phyloP scores from a whole-genome alignment of 176 grass and related monocot genomes.

The Thalia dealbata region DNA sequence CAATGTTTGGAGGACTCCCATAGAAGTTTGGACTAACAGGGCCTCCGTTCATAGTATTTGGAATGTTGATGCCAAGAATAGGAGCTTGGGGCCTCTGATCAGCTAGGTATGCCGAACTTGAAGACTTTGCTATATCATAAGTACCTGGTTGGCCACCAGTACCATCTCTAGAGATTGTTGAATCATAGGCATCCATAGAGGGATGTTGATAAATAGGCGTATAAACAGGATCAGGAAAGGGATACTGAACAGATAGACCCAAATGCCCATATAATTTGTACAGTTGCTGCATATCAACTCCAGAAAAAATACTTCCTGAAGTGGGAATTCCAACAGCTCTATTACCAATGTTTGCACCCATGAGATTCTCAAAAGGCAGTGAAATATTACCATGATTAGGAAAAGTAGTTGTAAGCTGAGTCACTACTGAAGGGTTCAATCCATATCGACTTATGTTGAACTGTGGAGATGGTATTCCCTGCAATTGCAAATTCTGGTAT shows the following conservation, averaged over 20 bases:
- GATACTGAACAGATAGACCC: slow-evolving; percentile 42
- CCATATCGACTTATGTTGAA: slow-evolving; percentile 43
- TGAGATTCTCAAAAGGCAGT: slow-evolving; percentile 32
- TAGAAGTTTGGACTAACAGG: slow-evolving; percentile 40
- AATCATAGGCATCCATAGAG: slow-evolving; percentile 49
- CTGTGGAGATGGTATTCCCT: slow-evolving; percentile 35
- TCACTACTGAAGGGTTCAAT: slow-evolving; percentile 44
- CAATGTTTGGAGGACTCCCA: slow-evolving; percentile 33
- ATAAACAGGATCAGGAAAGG: slow-evolving; percentile 52
- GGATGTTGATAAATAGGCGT: slow-evolving; percentile 58
- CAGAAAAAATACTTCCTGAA: slow-evolving; percentile 33
- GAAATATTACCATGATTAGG: slow-evolving; percentile 39
- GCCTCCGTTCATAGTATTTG: slow-evolving; percentile 38
- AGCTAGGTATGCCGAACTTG: slow-evolving; percentile 28
- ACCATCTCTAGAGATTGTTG: slow-evolving; percentile 39
- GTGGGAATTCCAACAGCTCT: slow-evolving; percentile 40
- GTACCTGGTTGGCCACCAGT: slow-evolving; percentile 36
- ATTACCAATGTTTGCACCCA: slow-evolving; percentile 44
- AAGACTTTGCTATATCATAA: slow-evolving; percentile 45
- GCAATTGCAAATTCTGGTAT: slow-evolving; percentile 51
- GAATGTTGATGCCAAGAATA: slow-evolving; percentile 35
- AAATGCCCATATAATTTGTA: slow-evolving; percentile 71
- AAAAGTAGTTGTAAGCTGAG: slow-evolving; percentile 50
- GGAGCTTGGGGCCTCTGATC: slow-evolving; percentile 47
- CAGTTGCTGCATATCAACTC: slow-evolving; percentile 50